Conservation (phyloP, 148 eudicot species). For the Chenopodium suecicum region DNA sequence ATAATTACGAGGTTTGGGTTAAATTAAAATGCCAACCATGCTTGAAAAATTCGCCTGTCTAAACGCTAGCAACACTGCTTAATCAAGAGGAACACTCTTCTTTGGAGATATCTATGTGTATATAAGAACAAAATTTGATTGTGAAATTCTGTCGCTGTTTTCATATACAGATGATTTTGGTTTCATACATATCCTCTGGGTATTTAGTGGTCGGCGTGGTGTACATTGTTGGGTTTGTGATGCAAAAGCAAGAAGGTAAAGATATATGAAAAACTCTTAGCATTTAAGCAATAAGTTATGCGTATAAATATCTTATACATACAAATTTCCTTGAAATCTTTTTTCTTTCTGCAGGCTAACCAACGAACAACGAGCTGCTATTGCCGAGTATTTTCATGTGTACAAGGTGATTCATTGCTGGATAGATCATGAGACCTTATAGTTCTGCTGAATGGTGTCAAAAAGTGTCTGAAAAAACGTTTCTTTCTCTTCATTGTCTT, state of each 20-base stretch:
- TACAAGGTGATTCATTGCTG: conserved; percentile 50
- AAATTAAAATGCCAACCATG: not conserved
- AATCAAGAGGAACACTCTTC: not conserved
- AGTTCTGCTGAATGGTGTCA: not conserved
- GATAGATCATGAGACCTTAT: not conserved
- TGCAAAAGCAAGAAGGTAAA: conserved; percentile 88
- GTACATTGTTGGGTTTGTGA: conserved; percentile 99
- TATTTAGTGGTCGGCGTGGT: conserved; percentile 95
- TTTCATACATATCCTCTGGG: conserved; percentile 91
- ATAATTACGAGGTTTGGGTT: not conserved
- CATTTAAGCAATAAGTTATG: not conserved
- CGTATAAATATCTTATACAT: not conserved
- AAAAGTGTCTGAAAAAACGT: not conserved
- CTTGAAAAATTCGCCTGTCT: not conserved
- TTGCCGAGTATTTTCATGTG: conserved; percentile 76
- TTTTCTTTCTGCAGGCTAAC: conserved; percentile 51
- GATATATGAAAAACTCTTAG: not conserved
- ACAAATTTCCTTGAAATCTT: conserved; percentile 2
- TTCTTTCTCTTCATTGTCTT: conserved; percentile 11
- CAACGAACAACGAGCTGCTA: conserved; percentile 78
- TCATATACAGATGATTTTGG: conserved; percentile 79
- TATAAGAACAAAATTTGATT: conserved; percentile 5
- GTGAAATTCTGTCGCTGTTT: conserved; percentile 10
- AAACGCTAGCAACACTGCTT: not conserved
- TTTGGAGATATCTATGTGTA: not conserved